These are phyloP conservation scores for Citrus maxima DNA, from an alignment of 345 rosid genomes.

Conservation along the genomic window DNA sequence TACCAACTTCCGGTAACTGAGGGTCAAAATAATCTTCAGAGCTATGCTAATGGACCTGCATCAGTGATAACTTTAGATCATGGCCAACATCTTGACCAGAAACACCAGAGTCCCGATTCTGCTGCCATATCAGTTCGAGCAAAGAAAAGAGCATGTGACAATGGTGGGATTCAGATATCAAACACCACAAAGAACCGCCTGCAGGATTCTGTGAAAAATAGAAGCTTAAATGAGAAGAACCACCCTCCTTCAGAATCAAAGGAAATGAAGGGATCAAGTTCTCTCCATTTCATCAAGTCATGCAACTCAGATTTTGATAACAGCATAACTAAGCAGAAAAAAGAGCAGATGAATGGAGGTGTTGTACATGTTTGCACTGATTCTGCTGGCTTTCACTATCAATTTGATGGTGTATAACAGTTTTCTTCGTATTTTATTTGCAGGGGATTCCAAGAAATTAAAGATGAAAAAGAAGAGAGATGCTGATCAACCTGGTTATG, in stretches of 20 bases:
- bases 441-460: constrained; percentile 36
- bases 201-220: constrained; percentile 35
- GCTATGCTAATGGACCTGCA: constrained; percentile 27
- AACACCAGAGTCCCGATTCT: constrained; percentile 16
- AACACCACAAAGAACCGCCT: constrained; percentile 30
- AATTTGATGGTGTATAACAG: neutral
- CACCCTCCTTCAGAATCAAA: constrained; percentile 30
- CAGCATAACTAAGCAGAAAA: constrained; percentile 9
- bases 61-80: constrained; percentile 20
- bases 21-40: constrained; percentile 29
- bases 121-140: constrained; percentile 18
- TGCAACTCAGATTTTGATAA: constrained; percentile 11
- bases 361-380: constrained; percentile 9
- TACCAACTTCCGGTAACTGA: constrained; percentile 22
- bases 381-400: neutral
- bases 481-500: constrained; percentile 30
- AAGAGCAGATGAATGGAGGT: constrained; percentile 29
- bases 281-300: constrained; percentile 19
- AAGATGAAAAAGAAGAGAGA: constrained; percentile 45
- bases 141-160: constrained; percentile 29
- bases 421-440: constrained; percentile 19
- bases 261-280: constrained; percentile 18
- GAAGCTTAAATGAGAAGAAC: constrained; percentile 34
- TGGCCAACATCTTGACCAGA: constrained; percentile 21
- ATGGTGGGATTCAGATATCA: constrained; percentile 26